Evolutionary conservation across 2,329 filamentous ascomycete species (phyloP).

Genomic region (Xylaria multiplex): DNA sequence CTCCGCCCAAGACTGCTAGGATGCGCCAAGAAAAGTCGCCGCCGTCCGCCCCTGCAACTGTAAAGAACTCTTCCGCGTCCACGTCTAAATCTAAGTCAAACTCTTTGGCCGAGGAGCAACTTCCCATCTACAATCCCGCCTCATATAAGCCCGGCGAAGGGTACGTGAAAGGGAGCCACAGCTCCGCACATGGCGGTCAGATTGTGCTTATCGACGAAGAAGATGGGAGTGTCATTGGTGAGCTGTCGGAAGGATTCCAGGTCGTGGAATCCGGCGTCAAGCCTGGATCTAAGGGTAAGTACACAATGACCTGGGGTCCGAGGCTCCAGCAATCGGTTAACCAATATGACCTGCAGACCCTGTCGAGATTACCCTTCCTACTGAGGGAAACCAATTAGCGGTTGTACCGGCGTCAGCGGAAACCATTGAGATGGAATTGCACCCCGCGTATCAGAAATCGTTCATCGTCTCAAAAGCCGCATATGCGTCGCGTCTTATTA

Average conservation of each 20-base stretch:
- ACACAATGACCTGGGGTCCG: background rate
- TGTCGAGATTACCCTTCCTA: constrained; percentile 79
- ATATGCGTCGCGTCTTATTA: constrained; percentile 88
- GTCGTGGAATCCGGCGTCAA: constrained; percentile 82
- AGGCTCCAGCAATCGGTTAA: constrained; percentile 28
- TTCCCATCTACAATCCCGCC: constrained; percentile 80
- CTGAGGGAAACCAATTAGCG: constrained; percentile 71
- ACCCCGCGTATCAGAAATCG: constrained; percentile 92
- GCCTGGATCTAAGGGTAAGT: constrained; percentile 88
- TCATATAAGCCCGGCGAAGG: constrained; percentile 82
- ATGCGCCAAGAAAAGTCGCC: constrained; percentile 42
- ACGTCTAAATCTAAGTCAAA: constrained; percentile 57
- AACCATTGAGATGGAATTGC: constrained; percentile 79
- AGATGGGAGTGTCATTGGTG: constrained; percentile 93
- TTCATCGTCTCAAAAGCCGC: constrained; percentile 87
- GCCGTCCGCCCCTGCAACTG: constrained; percentile 39
- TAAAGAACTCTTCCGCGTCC: constrained; percentile 44
- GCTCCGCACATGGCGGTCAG: constrained; percentile 71
- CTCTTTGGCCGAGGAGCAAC: constrained; percentile 54
- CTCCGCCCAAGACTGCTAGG: constrained; percentile 63
- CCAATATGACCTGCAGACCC: constrained; percentile 64
- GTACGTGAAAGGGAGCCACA: constrained; percentile 73
- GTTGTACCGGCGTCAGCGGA: constrained; percentile 74
- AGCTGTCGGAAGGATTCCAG: constrained; percentile 83
- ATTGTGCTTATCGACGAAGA: constrained; percentile 96